A percentile compares a stretch with the other conserved stretches of the same genome.
These are phyloP conservation scores for Thelonectria blattea DNA, from an alignment of 2,329 filamentous ascomycete genomes.

Conservation along the genomic window DNA sequence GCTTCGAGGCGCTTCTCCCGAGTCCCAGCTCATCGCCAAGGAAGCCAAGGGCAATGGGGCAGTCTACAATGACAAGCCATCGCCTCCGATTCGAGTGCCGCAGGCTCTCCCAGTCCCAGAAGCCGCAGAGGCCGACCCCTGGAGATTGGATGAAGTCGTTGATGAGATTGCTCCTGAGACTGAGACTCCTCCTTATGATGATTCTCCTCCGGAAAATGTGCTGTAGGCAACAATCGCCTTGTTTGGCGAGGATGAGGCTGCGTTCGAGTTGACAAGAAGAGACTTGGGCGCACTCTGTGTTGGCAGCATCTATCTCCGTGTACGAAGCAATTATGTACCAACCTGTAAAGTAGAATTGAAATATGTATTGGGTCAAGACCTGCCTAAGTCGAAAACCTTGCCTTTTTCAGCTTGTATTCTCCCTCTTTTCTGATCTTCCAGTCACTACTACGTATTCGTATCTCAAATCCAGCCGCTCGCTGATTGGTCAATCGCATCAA, in stretches of 20 bases:
- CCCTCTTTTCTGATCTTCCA: too few species aligned
- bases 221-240: slow-evolving; percentile 48
- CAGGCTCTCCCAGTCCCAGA: too few species aligned
- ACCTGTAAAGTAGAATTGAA: slow-evolving; percentile 43
- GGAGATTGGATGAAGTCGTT: slow-evolving; percentile 35
- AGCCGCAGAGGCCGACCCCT: slow-evolving; percentile 19
- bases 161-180: slow-evolving; percentile 38
- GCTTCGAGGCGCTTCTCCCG: slow-evolving; percentile 47
- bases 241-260: slow-evolving; percentile 28
- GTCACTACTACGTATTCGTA: too few species aligned
- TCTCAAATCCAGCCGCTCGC: neutral
- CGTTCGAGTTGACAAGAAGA: slow-evolving; percentile 12
- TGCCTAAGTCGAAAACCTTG: slow-evolving; percentile 27
- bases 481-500: neutral
- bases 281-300: slow-evolving; percentile 32
- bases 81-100: slow-evolving; percentile 14
- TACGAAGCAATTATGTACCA: slow-evolving; percentile 37
- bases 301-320: slow-evolving; percentile 30
- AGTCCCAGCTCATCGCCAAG: slow-evolving; percentile 52
- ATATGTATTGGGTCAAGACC: slow-evolving; percentile 24
- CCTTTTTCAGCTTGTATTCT: neutral
- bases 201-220: slow-evolving; percentile 61
- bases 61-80: slow-evolving; percentile 40
- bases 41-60: slow-evolving; percentile 50
- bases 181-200: too few species aligned